Conservation (phyloP, 345 rosid species). For the Kandelia obovata region DNA sequence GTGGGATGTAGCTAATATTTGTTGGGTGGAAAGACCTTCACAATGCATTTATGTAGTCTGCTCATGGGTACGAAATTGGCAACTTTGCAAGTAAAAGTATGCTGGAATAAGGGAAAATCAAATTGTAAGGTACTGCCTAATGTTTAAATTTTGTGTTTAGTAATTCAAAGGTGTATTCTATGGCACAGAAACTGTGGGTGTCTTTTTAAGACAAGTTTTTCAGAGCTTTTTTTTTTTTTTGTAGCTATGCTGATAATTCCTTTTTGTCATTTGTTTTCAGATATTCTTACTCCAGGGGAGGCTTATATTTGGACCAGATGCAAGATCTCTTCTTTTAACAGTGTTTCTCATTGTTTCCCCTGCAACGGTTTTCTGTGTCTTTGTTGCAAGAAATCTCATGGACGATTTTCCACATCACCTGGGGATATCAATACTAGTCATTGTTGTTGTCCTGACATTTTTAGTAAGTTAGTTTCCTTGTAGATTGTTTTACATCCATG, state of each 20-base stretch:
- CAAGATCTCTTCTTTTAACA: conserved; percentile 55
- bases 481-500: conserved; percentile 40
- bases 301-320: conserved; percentile 96
- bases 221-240: not conserved
- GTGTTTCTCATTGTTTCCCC: conserved; percentile 72
- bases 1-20: too few species aligned
- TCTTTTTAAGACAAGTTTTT: not conserved
- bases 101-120: not conserved
- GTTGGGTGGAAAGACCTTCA: not conserved
- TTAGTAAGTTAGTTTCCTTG: conserved; percentile 53
- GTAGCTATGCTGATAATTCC: conserved; percentile 7
- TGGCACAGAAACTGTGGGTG: not conserved
- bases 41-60: too few species aligned
- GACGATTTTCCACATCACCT: conserved; percentile 61
- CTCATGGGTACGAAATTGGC: not conserved
- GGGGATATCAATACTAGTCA: conserved; percentile 62
- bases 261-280: conserved; percentile 40
- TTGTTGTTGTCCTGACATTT: conserved; percentile 44
- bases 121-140: not conserved
- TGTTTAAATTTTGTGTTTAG: not conserved
- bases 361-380: conserved; percentile 63
- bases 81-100: not conserved
- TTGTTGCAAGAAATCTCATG: conserved; percentile 64
- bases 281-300: conserved; percentile 68
- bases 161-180: not conserved